Base-by-base conservation (phyloP, 2,329 filamentous ascomycete species). In the Trichoderma sp. region DNA sequence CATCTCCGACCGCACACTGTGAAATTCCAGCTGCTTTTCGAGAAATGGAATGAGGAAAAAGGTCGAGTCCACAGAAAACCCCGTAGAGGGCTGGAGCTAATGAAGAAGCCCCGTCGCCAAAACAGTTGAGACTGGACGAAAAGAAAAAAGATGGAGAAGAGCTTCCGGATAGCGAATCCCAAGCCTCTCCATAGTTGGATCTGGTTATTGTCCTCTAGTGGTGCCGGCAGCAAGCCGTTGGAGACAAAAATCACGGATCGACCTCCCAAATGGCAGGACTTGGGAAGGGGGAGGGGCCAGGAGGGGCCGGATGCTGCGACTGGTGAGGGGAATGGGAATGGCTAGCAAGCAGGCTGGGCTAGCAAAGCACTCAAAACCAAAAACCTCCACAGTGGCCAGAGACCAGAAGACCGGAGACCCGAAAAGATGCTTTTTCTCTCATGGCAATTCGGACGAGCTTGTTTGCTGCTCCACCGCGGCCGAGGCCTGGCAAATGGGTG, bases 51-150 rank as follows among this genome's bases (percentile, higher is more conserved):
- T n/a, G n/a, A 53, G 45, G 16, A 16, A 45, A 56, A 21, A 65
- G 59, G 33, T 38, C 53, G 45, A 67, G 59, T 5, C 71, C 62
- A 71, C 65, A 62, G 59, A 71, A 45, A 75, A 16, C 56, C 33
- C 73, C 73, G 60, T 69, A 60, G 73, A 66, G 63, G 63, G 71
- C 63, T 74, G 71, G 63, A 71, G 65, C 73, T 65, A 69, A 66
- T 24, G 45, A 63, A 69, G 21, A 24, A 53, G 66, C 56, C 73
- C 66, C 73, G 59, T 75, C 65, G 41, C 73, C 38, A 75, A 65
- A 64, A 31, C 67, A 41, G 33, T 56, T 29, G 59, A 56, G 41
- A n/a, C 16, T 18, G 16, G 16, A 45, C 16, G 16, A n/a, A 45
- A 12, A 7, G 38, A 38, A 59, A 45, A 73, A 73, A 38, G n/a